phyloP scores from a whole-genome alignment of 2,329 filamentous ascomycete species.

The Saccharata proteae region DNA sequence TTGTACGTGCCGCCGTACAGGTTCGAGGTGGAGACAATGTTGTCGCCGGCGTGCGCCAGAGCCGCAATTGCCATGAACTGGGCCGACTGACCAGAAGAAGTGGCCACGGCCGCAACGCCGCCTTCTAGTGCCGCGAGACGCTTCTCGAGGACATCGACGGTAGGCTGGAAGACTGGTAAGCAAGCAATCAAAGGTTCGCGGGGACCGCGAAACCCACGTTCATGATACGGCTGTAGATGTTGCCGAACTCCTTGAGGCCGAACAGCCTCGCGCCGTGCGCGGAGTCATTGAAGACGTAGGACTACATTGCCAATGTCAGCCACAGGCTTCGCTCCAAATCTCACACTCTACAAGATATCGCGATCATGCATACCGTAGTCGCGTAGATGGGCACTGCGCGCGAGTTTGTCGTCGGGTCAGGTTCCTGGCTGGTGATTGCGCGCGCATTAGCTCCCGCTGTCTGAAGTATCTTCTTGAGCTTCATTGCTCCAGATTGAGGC shows the following conservation, averaged over 20 bases:
- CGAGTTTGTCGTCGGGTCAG: slow-evolving; percentile 71
- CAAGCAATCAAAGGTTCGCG: neutral
- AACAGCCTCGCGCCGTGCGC: slow-evolving; percentile 92
- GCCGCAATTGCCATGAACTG: slow-evolving; percentile 84
- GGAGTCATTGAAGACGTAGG: slow-evolving; percentile 88
- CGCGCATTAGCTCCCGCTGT: too few relatives aligned
- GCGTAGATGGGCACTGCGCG: slow-evolving; percentile 94
- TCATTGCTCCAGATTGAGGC: neutral
- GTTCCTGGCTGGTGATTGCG: slow-evolving; percentile 68
- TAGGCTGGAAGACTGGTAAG: slow-evolving; percentile 47
- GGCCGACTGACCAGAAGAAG: slow-evolving; percentile 76
- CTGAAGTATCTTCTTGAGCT: slow-evolving; percentile 6
- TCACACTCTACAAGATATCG: neutral
- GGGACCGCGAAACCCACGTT: slow-evolving; percentile 49
- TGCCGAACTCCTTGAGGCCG: slow-evolving; percentile 90
- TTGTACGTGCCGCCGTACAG: slow-evolving; percentile 95
- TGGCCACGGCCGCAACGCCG: slow-evolving; percentile 73
- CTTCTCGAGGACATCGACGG: slow-evolving; percentile 93
- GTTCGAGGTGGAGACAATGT: slow-evolving; percentile 83
- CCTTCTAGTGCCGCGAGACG: slow-evolving; percentile 91
- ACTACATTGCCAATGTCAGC: slow-evolving; percentile 45
- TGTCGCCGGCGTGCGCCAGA: slow-evolving; percentile 79
- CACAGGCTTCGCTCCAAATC: neutral
- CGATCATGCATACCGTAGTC: slow-evolving; percentile 48
- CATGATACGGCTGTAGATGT: slow-evolving; percentile 95